Conservation (phyloP, 73 alveolate genomes). For the Blepharisma stoltei region DNA sequence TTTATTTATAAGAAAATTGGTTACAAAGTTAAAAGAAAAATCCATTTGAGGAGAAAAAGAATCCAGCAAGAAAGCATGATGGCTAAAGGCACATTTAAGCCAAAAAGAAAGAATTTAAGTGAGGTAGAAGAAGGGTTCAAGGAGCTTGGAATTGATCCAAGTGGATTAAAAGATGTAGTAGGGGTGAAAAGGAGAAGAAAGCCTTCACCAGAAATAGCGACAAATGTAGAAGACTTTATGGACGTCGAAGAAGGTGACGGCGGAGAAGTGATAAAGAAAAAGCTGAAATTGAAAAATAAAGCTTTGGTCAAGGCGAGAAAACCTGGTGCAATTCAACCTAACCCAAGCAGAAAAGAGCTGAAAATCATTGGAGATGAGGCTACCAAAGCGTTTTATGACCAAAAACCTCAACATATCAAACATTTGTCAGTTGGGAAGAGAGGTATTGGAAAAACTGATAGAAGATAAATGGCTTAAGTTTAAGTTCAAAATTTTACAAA, state of each 20-base stretch:
- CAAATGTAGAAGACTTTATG: conserved; percentile 47
- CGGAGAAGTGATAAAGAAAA: conserved; percentile 52
- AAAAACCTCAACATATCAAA: conserved; percentile 60
- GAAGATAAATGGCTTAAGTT: conserved; percentile 32
- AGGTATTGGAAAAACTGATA: conserved; percentile 89
- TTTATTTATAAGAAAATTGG: too few species aligned
- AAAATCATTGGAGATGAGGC: conserved; percentile 54
- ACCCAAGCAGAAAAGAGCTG: conserved; percentile 44
- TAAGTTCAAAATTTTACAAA: too few species aligned
- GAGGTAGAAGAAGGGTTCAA: conserved; percentile 57
- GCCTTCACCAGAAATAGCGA: conserved; percentile 38
- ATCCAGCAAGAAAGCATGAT: conserved; percentile 62
- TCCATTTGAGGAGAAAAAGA: conserved; percentile 44
- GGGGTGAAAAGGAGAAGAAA: conserved; percentile 26
- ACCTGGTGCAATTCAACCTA: conserved; percentile 68
- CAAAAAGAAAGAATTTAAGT: conserved; percentile 34
- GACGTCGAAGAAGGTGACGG: conserved; percentile 63
- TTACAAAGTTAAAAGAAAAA: conserved; percentile 46
- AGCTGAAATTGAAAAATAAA: conserved; percentile 56
- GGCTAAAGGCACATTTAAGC: conserved; percentile 57
- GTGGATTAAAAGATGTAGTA: conserved; percentile 30
- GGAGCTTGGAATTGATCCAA: conserved; percentile 37
- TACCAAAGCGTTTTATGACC: conserved; percentile 43
- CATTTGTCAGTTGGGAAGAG: conserved; percentile 94
- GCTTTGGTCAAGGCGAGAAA: conserved; percentile 53